Percentiles rank a stretch among this genome's conserved stretches.
Conservation (phyloP, 179 eudicot species). For the Gypsophila paniculata region DNA sequence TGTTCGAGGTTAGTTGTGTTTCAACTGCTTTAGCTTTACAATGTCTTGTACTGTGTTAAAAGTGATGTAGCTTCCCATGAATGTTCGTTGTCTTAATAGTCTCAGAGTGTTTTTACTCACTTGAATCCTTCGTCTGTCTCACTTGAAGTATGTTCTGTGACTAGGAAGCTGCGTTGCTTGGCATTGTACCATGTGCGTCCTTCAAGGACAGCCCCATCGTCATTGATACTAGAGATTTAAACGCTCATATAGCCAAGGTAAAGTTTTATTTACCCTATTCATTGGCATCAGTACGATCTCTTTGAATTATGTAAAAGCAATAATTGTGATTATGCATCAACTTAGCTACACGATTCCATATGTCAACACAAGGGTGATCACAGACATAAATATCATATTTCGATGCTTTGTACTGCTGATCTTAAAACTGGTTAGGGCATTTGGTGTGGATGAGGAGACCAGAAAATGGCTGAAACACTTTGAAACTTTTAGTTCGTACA, state of each 20-base stretch:
- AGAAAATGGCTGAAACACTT: neutral
- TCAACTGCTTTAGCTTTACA: neutral
- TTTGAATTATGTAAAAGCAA: neutral
- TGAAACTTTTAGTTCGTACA: neutral
- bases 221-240: slow-evolving; percentile 58
- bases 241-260: slow-evolving; percentile 65
- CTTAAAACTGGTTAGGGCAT: neutral
- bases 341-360: neutral
- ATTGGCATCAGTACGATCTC: neutral
- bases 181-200: slow-evolving; percentile 60
- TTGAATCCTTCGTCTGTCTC: slow-evolving; percentile 4
- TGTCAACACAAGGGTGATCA: slow-evolving; percentile 7
- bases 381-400: neutral
- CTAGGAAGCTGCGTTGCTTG: slow-evolving; percentile 93
- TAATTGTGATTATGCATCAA: neutral
- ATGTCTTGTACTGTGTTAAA: slow-evolving; percentile 10
- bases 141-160: slow-evolving; percentile 8
- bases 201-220: slow-evolving; percentile 58
- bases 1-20: slow-evolving; percentile 65
- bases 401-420: neutral
- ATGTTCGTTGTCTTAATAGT: neutral
- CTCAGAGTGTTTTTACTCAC: neutral
- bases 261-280: slow-evolving; percentile 15
- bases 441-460: neutral
- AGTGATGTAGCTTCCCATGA: neutral